These are phyloP conservation scores for Silene conica DNA, from an alignment of 148 eudicot species.

Conservation along the genomic window DNA sequence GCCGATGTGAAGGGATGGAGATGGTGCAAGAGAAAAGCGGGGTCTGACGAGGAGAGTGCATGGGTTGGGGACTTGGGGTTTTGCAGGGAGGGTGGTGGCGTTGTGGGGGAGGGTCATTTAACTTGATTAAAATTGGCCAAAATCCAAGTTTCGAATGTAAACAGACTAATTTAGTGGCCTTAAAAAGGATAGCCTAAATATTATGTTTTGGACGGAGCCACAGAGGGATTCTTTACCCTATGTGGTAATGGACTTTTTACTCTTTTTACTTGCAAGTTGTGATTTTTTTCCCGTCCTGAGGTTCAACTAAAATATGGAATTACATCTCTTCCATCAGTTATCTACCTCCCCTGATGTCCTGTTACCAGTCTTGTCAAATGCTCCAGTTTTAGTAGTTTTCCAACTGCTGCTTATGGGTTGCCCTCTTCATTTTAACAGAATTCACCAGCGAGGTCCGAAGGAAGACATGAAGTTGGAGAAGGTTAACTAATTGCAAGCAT, in stretches of 20 bases:
- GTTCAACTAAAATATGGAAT: background rate
- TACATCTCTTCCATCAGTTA: background rate
- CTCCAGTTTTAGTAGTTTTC: background rate
- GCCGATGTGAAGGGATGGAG: background rate
- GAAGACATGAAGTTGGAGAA: conserved; percentile 61
- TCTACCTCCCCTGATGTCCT: background rate
- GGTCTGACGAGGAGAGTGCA: background rate
- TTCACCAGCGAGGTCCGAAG: conserved; percentile 58
- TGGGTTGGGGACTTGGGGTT: background rate
- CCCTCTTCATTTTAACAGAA: conserved; percentile 38
- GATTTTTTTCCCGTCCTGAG: background rate
- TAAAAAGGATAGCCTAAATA: too few relatives aligned
- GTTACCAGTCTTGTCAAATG: background rate
- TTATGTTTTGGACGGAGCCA: background rate
- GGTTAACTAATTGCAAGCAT: conserved; percentile 34
- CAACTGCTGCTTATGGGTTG: background rate
- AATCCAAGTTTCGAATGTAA: background rate
- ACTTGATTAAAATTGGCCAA: background rate
- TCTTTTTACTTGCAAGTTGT: background rate
- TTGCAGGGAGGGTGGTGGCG: background rate
- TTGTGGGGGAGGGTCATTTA: background rate
- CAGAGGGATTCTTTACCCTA: background rate
- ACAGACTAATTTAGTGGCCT: too few relatives aligned
- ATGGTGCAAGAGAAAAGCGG: background rate
- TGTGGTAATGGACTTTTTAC: background rate